Evolutionary conservation across 2,329 filamentous ascomycete species (phyloP), one percentile per base, ranked within the genome.

Genomic region (Emmonsia crescens): DNA sequence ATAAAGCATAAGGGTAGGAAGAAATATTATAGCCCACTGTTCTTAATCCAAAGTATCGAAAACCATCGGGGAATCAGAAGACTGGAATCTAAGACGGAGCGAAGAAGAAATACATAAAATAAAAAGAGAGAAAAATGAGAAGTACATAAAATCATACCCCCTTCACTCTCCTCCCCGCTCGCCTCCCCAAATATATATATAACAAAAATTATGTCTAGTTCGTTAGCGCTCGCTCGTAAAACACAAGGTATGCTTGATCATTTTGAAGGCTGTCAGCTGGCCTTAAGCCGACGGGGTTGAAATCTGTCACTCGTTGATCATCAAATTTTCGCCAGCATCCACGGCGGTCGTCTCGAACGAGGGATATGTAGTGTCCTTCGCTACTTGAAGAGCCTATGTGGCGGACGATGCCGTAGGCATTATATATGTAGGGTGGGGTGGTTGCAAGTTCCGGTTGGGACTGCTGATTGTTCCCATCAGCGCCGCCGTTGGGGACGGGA

Each of bases 391-490:
- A 77, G 27, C 92, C 92, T 3, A 83, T 75, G 72, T 96, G 92
- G 64, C 89, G 81, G 60, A 95, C 84, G 6, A 96, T 88, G 1
- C 87, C 93, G 71, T 96, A 96, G 59, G 89, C 87, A 70, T 96
- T 88, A 73, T 96, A 99, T 5, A 79, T 77, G 70, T 89, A 91
- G 0, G 89, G 87, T 0, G 73, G 72, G 59, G 71, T 77, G 61
- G 68, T 76, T 60, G 68, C 73, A 51, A 68, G 66, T 62, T 71
- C 63, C 71, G 64, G 36, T 9, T 62, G 33, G 66, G 82, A 74
- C 29, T 48, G 89, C 76, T 55, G 82, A 78, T 62, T 83, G 79
- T 16, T 90, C 78, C 14, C 87, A 83, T 72, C 89, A 89, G 33
- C 61, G 60, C 65, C 60, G 49, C 64, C 72, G 57, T 64, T 60